These are phyloP conservation scores for Claviceps digitariae DNA, from an alignment of 2,329 filamentous ascomycete species.

Conservation along the genomic window DNA sequence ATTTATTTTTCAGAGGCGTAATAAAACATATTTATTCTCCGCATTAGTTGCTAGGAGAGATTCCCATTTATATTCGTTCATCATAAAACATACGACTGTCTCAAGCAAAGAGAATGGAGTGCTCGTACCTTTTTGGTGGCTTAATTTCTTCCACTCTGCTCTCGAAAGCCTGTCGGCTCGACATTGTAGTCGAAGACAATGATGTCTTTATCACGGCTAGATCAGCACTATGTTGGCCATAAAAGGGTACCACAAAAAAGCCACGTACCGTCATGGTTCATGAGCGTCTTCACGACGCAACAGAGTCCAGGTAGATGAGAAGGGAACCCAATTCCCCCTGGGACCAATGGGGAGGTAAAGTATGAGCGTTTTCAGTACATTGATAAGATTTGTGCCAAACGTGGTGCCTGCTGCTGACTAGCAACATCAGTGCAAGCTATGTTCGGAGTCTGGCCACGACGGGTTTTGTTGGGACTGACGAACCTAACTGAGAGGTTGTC, in stretches of 20 bases:
- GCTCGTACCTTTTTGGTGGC: constrained; percentile 74
- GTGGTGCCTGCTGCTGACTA: not conserved
- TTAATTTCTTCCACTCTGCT: constrained; percentile 72
- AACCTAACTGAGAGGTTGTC: not conserved
- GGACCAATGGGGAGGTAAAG: not conserved
- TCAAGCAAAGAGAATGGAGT: not conserved
- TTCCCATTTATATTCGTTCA: constrained; percentile 99
- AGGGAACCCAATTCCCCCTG: not conserved
- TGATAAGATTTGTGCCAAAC: not conserved
- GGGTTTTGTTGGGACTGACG: not conserved
- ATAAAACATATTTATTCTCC: constrained; percentile 57
- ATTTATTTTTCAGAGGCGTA: constrained; percentile 2
- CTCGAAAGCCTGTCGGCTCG: constrained; percentile 62
- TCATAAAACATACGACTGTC: constrained; percentile 32
- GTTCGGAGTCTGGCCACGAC: not conserved
- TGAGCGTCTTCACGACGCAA: not conserved
- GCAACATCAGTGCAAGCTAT: not conserved
- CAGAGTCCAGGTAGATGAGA: not conserved
- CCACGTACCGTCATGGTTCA: constrained; percentile 1
- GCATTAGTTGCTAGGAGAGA: constrained; percentile 96
- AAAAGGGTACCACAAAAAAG: not conserved
- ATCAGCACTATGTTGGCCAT: not conserved
- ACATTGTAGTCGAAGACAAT: constrained; percentile 31
- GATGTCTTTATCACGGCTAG: not conserved
- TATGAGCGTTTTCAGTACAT: constrained; percentile 1